Conservation (phyloP, 805 yeast species). For the Komagataella pastoris region DNA sequence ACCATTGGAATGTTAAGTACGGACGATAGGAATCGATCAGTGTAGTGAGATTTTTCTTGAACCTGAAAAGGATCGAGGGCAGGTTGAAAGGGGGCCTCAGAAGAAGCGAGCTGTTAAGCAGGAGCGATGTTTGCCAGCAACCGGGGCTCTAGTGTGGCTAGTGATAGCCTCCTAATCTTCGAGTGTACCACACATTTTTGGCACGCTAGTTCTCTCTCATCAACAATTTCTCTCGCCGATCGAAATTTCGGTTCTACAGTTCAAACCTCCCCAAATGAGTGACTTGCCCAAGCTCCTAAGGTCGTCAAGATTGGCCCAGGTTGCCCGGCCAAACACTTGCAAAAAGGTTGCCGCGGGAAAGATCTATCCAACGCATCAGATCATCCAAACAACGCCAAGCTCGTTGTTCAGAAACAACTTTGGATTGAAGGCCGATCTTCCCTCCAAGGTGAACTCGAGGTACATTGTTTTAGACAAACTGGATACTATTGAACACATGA, state of each 20-base stretch:
- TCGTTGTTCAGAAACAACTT: conserved; percentile 55
- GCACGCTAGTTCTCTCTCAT: neutral
- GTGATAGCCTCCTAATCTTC: neutral
- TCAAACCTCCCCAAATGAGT: neutral
- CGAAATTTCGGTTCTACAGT: conserved; percentile 18
- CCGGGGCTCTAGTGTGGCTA: neutral
- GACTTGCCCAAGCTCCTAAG: conserved; percentile 4
- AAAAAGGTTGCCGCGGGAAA: conserved; percentile 12
- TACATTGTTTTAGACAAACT: conserved; percentile 51
- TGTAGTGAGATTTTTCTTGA: neutral
- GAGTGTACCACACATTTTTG: neutral
- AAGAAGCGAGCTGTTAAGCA: neutral
- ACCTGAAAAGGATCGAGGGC: neutral
- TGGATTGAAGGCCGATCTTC: conserved; percentile 65
- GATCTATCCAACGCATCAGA: conserved; percentile 53
- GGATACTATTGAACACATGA: conserved; percentile 54
- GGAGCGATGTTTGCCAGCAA: neutral
- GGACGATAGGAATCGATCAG: neutral
- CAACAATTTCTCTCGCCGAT: conserved; percentile 38
- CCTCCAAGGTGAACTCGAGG: conserved; percentile 43
- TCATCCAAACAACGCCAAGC: conserved; percentile 55
- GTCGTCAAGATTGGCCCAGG: conserved; percentile 19
- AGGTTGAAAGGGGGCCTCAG: neutral
- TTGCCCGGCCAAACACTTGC: conserved; percentile 16
- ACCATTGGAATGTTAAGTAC: neutral